Percentiles rank a stretch among this genome's conserved stretches.
phyloP scores from a whole-genome alignment of 225 moss, liverwort and hornwort genomes.

The Asterella californica region DNA sequence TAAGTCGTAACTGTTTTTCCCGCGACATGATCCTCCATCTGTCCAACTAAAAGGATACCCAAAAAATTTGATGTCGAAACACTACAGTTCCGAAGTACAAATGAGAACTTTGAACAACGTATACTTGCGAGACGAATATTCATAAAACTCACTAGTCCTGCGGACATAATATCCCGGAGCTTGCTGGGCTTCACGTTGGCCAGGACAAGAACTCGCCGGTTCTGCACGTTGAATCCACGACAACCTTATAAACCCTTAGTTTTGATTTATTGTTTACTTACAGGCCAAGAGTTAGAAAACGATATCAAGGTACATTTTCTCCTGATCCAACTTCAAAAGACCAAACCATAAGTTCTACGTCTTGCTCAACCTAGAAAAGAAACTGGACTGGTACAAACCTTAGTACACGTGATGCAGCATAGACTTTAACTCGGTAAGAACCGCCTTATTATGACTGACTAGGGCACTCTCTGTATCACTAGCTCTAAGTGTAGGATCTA shows the following conservation, averaged over 20 bases:
- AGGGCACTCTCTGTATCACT: background rate
- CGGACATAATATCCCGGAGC: slow-evolving; percentile 79
- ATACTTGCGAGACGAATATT: background rate
- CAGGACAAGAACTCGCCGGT: slow-evolving; percentile 76
- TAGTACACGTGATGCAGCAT: background rate
- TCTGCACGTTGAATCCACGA: slow-evolving; percentile 28
- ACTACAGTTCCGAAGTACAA: background rate
- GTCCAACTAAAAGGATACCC: background rate
- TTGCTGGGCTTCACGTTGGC: slow-evolving; percentile 85
- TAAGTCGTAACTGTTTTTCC: background rate
- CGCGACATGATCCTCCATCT: background rate
- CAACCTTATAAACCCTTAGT: background rate
- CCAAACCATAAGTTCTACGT: background rate
- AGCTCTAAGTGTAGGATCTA: background rate
- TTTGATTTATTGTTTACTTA: background rate
- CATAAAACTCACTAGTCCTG: slow-evolving; percentile 46
- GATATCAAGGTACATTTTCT: background rate
- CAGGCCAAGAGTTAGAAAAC: background rate
- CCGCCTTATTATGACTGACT: background rate
- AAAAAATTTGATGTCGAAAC: too few relatives aligned
- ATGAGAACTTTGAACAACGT: background rate
- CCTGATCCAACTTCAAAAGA: background rate
- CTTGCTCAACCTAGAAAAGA: background rate
- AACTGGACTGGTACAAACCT: background rate
- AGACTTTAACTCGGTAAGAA: background rate